Evolutionary conservation across 192 early-diverging fungal species (phyloP).

Genomic region (Podila horticola): DNA sequence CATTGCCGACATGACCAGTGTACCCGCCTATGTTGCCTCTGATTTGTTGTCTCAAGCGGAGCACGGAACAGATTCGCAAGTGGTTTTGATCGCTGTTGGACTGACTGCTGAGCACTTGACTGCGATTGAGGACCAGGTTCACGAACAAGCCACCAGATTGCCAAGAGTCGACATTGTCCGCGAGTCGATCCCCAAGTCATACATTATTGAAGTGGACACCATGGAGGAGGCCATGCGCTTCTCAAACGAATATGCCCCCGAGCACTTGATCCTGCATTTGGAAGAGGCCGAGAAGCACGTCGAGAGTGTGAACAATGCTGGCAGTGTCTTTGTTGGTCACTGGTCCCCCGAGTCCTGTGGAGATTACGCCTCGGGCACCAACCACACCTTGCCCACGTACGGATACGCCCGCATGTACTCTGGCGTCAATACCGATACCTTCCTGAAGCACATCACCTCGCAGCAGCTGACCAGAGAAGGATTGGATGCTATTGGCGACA

Average conservation of each 20-base stretch:
- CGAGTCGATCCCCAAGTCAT: constrained; percentile 88
- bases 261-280: constrained; percentile 97
- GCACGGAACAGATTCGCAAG: constrained; percentile 96
- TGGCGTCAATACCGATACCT: constrained; percentile 95
- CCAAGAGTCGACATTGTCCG: constrained; percentile 92
- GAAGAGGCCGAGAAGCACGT: constrained; percentile 76
- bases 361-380: constrained; percentile 99
- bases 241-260: constrained; percentile 96
- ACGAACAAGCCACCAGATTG: constrained; percentile 82
- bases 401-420: constrained; percentile 99
- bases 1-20: constrained; percentile 88
- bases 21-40: constrained; percentile 93
- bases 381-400: constrained; percentile 99
- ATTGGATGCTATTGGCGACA: constrained; percentile 82
- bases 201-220: constrained; percentile 74
- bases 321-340: constrained; percentile 96
- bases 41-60: constrained; percentile 98
- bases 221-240: constrained; percentile 87
- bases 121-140: constrained; percentile 83
- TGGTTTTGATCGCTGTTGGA: constrained; percentile 90
- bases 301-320: constrained; percentile 84
- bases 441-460: constrained; percentile 97
- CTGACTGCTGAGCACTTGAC: constrained; percentile 73
- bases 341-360: constrained; percentile 98
- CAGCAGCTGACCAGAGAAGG: constrained; percentile 93